phyloP scores from a whole-genome alignment of 2,329 filamentous ascomycete genomes.

The Aspergillus udagawae region DNA sequence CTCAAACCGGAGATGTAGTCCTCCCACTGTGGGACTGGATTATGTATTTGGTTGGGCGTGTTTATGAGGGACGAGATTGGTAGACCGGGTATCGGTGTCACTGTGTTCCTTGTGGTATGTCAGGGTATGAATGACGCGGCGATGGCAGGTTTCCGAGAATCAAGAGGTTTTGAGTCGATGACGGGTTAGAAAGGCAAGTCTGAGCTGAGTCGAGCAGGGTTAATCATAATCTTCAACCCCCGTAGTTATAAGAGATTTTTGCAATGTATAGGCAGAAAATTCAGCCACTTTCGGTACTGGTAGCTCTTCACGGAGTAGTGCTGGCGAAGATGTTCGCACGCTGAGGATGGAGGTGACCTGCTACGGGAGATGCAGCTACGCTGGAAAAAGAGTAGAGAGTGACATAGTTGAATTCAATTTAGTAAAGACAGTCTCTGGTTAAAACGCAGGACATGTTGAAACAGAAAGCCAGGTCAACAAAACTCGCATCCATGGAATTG shows the following conservation, averaged over 20 bases:
- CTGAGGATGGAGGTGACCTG: background rate
- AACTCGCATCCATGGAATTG: background rate
- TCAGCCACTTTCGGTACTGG: background rate
- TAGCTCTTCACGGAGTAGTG: background rate
- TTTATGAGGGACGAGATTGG: background rate
- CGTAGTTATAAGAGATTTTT: background rate
- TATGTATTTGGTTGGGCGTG: background rate
- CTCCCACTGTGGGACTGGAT: background rate
- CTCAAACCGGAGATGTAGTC: background rate
- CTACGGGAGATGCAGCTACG: background rate
- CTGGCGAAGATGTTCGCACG: background rate
- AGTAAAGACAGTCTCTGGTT: background rate
- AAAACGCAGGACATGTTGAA: background rate
- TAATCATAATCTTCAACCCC: background rate
- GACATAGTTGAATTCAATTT: background rate
- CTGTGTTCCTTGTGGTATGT: background rate
- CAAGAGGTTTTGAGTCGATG: slow-evolving; percentile 9
- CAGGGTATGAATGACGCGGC: background rate
- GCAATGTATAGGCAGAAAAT: background rate
- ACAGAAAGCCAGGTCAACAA: background rate
- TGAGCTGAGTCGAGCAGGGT: slow-evolving; percentile 23
- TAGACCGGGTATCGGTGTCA: background rate
- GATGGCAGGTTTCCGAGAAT: background rate
- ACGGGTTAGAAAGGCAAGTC: slow-evolving; percentile 33
- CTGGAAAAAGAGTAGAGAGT: background rate